Evolutionary conservation across 768 basidiomycete genomes (phyloP), one percentile per base, ranked within the genome.

Genomic region (Mycena amicta): DNA sequence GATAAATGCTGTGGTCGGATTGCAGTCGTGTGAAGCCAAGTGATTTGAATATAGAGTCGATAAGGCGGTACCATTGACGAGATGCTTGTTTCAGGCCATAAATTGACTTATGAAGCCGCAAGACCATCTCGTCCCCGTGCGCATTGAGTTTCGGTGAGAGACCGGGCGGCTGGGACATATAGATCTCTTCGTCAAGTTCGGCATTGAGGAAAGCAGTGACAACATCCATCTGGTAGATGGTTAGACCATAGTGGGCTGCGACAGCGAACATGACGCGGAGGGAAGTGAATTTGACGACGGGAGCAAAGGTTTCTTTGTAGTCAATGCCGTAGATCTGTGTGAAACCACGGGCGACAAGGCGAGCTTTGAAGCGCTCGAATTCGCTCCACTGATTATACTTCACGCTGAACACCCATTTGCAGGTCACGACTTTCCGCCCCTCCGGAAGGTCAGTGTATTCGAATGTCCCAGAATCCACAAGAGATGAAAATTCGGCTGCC

Each of bases 51-150:
- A 49, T 41, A 15, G 52, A 37, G 25, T 56, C 52, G n/a, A 74
- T 57, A n/a, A 50, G 54, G 52, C 52, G 12, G 31, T 72, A 58
- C 75, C 74, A 75, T 46, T 50, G 50, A 11, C 67, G 64, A 6
- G 70, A 68, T 16, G 72, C 67, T 53, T 75, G 74, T 45, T 71
- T 70, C 20, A 76, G 71, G 8, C 75, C 71, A 59, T 77, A 77
- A 29, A 75, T 53, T 1, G 68, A 55, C 55, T 72, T 71, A 6
- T 20, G 23, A 11, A 55, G 53, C n/a, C 39, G 6, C 4, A 46
- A 23, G 6, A 53, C 57, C 5, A 28, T 5, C 25, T 52, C 28
- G n/a, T n/a, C n/a, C n/a, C n/a, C n/a, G n/a, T n/a, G n/a, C 33
- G 33, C 33, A 8, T 37, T 37, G 8, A 8, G 11, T 8, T 8